Conservation (phyloP, 257 asterid genomes). For the Henckelia pumila region DNA sequence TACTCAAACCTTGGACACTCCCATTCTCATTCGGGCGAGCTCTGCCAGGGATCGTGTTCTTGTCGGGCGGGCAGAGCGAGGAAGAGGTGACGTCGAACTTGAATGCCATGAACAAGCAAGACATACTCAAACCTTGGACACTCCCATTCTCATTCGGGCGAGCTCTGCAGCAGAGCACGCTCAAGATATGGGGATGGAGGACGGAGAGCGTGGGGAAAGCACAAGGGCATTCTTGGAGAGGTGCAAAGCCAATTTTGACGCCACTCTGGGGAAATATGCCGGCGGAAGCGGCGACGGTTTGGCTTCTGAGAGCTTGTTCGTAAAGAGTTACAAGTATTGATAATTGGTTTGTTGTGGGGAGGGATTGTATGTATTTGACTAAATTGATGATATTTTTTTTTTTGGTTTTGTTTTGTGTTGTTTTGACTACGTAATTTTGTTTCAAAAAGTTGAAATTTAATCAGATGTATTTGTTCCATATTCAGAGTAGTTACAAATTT, state of each 20-base stretch:
- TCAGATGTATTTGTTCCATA: too few relatives aligned
- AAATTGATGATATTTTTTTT: too few relatives aligned
- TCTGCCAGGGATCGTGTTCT: too few relatives aligned
- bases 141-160: slow-evolving; percentile 77
- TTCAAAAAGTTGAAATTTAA: too few relatives aligned
- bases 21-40: too few relatives aligned
- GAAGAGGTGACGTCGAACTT: slow-evolving; percentile 75
- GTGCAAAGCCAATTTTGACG: slow-evolving; percentile 82
- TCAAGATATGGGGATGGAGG: slow-evolving; percentile 77
- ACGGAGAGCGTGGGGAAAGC: slow-evolving; percentile 70
- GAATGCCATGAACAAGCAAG: slow-evolving; percentile 72
- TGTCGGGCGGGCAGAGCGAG: slow-evolving; percentile 92
- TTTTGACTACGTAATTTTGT: too few relatives aligned
- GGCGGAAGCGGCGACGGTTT: slow-evolving; percentile 56
- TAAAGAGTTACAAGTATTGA: slow-evolving; percentile 58
- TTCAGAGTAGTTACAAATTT: too few relatives aligned
- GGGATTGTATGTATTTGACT: too few relatives aligned
- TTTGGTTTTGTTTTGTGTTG: too few relatives aligned
- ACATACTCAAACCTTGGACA: slow-evolving; percentile 74
- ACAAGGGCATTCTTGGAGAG: slow-evolving; percentile 58
- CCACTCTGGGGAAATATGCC: slow-evolving; percentile 61
- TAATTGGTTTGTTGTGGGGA: not conserved
- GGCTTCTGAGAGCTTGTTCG: slow-evolving; percentile 69
- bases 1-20: too few relatives aligned
- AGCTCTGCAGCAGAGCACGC: slow-evolving; percentile 80